phyloP scores from a whole-genome alignment of 225 moss, liverwort and hornwort species.

The Polytrichum commune region DNA sequence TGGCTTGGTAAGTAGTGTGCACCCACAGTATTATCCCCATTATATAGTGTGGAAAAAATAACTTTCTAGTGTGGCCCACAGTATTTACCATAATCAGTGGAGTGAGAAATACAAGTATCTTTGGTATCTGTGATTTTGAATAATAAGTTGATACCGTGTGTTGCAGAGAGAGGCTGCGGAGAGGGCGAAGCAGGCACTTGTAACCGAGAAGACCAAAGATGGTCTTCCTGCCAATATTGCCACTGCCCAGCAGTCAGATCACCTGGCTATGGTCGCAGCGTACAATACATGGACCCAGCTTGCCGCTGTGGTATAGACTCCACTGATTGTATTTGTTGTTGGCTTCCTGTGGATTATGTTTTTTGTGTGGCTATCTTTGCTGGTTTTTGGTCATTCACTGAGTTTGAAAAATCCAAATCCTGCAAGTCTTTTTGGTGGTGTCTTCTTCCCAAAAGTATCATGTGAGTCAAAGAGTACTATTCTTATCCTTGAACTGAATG shows the following conservation, averaged over 20 bases:
- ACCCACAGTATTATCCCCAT: no score
- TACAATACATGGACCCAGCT: slow-evolving; percentile 89
- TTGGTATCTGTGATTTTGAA: no score
- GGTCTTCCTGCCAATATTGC: slow-evolving; percentile 65
- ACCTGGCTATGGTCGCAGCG: slow-evolving; percentile 93
- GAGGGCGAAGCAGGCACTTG: slow-evolving; percentile 85
- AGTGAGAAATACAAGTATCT: no score
- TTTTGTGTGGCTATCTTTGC: not conserved
- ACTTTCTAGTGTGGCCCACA: no score
- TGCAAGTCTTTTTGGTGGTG: no score
- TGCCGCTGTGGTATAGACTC: slow-evolving; percentile 59
- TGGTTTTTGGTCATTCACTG: not conserved
- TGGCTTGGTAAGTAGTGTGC: no score
- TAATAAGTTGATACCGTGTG: not conserved
- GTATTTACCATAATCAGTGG: no score
- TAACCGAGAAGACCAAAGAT: slow-evolving; percentile 70
- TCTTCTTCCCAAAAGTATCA: no score
- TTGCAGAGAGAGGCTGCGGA: slow-evolving; percentile 88
- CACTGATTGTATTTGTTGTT: not conserved
- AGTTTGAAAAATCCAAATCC: no score
- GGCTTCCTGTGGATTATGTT: not conserved
- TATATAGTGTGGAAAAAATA: no score
- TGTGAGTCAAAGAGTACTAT: no score
- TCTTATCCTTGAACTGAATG: no score
- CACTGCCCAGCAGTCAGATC: slow-evolving; percentile 95